Conservation (phyloP, 495 filamentous ascomycete genomes). For the Bathelium albidoporum region DNA sequence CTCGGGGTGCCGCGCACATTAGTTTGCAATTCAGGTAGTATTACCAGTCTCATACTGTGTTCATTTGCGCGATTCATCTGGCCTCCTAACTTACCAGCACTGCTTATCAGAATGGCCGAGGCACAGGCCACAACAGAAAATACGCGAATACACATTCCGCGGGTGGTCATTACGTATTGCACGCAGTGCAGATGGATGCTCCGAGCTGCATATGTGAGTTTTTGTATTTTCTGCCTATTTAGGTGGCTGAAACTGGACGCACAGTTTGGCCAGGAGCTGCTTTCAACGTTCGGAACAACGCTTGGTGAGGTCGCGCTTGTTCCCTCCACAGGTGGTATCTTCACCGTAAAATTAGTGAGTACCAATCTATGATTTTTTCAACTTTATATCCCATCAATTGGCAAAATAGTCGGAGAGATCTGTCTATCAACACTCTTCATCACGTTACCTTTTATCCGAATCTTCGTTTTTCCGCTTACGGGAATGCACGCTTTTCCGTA, state of each 20-base stretch:
- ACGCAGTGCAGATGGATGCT: conserved; percentile 65
- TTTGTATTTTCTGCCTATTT: not conserved
- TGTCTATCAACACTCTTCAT: no score
- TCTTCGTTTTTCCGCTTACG: no score
- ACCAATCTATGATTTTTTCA: conserved; percentile 34
- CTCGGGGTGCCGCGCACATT: no score
- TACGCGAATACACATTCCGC: conserved; percentile 17
- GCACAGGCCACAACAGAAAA: not conserved
- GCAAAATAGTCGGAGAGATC: not conserved
- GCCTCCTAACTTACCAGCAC: not conserved
- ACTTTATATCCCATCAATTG: conserved; percentile 7
- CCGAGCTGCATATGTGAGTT: conserved; percentile 48
- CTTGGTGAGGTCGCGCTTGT: conserved; percentile 88
- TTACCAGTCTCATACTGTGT: not conserved
- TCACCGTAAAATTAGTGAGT: conserved; percentile 48
- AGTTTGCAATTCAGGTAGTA: not conserved
- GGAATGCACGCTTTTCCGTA: no score
- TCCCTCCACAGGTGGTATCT: conserved; percentile 74
- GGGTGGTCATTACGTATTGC: conserved; percentile 35
- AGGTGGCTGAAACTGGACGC: not conserved
- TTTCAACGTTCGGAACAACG: conserved; percentile 82
- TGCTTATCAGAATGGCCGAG: not conserved
- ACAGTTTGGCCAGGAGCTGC: conserved; percentile 90
- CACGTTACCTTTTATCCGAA: no score
- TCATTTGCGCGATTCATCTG: not conserved